Evolutionary conservation across 352 stramenopile species (phyloP).

Genomic region (Phytophthora kernoviae): DNA sequence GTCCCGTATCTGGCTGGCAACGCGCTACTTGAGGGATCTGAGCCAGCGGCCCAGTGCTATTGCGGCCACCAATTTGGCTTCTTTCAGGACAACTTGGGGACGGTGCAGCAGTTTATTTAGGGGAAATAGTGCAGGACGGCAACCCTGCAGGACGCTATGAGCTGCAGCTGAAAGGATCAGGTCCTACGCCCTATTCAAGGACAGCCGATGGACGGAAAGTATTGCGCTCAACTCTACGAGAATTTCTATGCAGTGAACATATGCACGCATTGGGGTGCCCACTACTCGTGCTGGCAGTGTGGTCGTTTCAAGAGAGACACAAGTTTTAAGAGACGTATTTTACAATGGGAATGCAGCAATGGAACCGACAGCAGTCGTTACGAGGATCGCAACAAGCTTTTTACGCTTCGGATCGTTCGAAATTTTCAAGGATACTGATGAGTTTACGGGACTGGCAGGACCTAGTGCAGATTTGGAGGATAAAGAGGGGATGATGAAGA

Average conservation of each 20-base stretch:
- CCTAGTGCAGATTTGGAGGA: conserved; percentile 71
- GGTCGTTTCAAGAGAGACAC: conserved; percentile 70
- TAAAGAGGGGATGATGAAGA: conserved; percentile 68
- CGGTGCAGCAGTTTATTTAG: conserved; percentile 89
- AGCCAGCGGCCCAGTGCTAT: conserved; percentile 90
- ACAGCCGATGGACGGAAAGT: conserved; percentile 94
- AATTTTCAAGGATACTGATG: conserved; percentile 90
- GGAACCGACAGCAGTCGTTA: conserved; percentile 86
- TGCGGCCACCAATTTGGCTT: conserved; percentile 93
- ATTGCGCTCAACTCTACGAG: conserved; percentile 92
- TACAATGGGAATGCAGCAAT: conserved; percentile 86
- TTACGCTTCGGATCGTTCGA: conserved; percentile 96
- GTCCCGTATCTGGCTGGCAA: conserved; percentile 77
- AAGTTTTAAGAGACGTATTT: conserved; percentile 86
- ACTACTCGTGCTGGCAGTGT: conserved; percentile 93
- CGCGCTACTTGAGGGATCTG: conserved; percentile 65
- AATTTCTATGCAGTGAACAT: conserved; percentile 97
- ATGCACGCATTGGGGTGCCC: conserved; percentile 94
- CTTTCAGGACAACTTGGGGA: conserved; percentile 92
- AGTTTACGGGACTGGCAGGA: conserved; percentile 59
- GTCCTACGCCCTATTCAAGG: conserved; percentile 95
- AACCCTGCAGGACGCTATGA: conserved; percentile 77
- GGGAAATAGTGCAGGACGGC: conserved; percentile 67
- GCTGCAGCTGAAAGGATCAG: conserved; percentile 97
- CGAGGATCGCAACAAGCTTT: conserved; percentile 93